Evolutionary conservation across 495 filamentous ascomycete genomes (phyloP), one percentile per base, ranked within the genome.

Genomic region (Penicillium herquei): DNA sequence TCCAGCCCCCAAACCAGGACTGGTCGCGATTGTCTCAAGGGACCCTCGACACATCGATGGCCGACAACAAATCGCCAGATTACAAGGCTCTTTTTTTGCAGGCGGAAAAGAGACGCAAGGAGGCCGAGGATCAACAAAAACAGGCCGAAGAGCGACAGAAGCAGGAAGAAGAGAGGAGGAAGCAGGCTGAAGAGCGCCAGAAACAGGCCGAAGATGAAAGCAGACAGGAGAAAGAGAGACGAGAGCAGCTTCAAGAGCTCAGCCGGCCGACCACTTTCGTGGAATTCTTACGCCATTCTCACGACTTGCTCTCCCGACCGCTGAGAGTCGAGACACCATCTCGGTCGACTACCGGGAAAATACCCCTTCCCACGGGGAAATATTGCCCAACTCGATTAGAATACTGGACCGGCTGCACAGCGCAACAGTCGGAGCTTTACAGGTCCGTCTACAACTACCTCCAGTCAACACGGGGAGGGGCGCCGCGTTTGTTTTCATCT

Each of bases 281-380:
- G 58, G 72, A 70, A 55, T 65, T 69, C 59, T 54, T 73, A 35
- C 52, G 49, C 49, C 51, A 52, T 48, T 70, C 54, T 54, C 59
- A 72, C 50, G 55, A 65, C 50, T 45, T 68, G 26, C 55, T 72
- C 57, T 76, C 59, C 35, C 47, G 51, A 1, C 49, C 14, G 31
- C 41, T 57, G 35, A 16, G 49, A 48, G 52, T 51, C 5, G 37
- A 49, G 59, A 58, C 58, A 57, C 58, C 49, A 53, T 73, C 49
- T 51, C 49, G 52, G 52, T 71, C 61, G 43, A 72, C 61, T 42
- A 63, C 55, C 48, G 61, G 56, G 52, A 61, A 54, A 54, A 62
- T 55, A 41, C 59, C 52, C 42, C 41, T 41, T 45, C 62, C 51
- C 42, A 55, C 52, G 41, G 67, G 63, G 44, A 64, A 67, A 44